Percentiles rank a stretch among this genome's conserved stretches.
These are phyloP conservation scores for Anthoceros angustus DNA, from an alignment of 225 moss, liverwort and hornwort species.

Conservation along the genomic window DNA sequence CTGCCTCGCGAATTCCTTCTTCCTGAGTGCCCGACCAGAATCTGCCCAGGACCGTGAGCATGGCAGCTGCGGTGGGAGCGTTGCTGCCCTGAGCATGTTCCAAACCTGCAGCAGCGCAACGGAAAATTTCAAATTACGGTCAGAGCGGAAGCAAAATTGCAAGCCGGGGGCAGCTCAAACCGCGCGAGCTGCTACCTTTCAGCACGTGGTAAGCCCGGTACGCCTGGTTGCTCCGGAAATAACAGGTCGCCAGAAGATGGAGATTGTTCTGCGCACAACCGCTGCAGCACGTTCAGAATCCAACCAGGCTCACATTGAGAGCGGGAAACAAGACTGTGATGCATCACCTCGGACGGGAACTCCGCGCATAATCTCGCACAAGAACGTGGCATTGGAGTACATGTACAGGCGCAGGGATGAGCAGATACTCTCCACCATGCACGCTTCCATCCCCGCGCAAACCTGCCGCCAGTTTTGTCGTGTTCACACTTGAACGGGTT, in stretches of 20 bases:
- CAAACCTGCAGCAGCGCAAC: not conserved
- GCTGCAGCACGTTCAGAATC: not conserved
- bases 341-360: constrained; percentile 58
- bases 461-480: too few relatives aligned
- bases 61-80: constrained; percentile 32
- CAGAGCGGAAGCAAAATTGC: not conserved
- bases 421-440: constrained; percentile 62
- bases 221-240: constrained; percentile 72
- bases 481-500: too few relatives aligned
- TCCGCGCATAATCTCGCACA: constrained; percentile 87
- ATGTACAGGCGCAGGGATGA: constrained; percentile 63
- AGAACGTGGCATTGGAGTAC: constrained; percentile 71
- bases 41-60: constrained; percentile 18
- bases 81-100: constrained; percentile 23
- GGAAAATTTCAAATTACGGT: not conserved
- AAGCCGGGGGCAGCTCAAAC: not conserved
- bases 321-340: not conserved
- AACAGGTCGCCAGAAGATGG: constrained; percentile 87
- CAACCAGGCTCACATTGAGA: not conserved
- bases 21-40: constrained; percentile 14
- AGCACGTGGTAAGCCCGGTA: constrained; percentile 86
- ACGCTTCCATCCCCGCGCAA: constrained; percentile 49
- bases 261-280: constrained; percentile 34
- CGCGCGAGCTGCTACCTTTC: constrained; percentile 26
- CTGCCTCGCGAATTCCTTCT: constrained; percentile 94